These are phyloP conservation scores for Colletotrichum musicola DNA, from an alignment of 2,329 filamentous ascomycete genomes.

Conservation along the genomic window DNA sequence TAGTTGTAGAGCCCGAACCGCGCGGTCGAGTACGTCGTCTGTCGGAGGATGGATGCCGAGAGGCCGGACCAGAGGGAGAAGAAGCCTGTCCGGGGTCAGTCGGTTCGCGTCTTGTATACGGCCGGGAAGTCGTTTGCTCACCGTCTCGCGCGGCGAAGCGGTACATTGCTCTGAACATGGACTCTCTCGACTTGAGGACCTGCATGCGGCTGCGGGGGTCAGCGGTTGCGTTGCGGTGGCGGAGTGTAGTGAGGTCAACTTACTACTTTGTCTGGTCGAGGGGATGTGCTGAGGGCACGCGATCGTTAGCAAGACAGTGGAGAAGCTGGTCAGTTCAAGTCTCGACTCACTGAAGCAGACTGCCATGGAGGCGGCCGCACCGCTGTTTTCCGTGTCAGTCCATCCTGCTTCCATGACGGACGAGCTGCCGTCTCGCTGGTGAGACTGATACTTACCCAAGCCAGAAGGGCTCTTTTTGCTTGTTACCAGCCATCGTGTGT, in stretches of 20 bases:
- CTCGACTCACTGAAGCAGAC: constrained; percentile 57
- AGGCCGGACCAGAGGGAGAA: constrained; percentile 57
- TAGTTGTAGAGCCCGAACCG: constrained; percentile 57
- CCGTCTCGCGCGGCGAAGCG: constrained; percentile 56
- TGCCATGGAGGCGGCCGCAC: constrained; percentile 59
- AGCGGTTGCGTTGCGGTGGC: background rate
- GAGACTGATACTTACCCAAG: constrained; percentile 51
- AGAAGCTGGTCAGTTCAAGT: background rate
- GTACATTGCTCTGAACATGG: constrained; percentile 54
- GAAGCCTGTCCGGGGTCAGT: constrained; percentile 47
- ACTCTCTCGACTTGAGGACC: constrained; percentile 54
- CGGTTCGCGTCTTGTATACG: background rate
- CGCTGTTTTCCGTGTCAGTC: constrained; percentile 45
- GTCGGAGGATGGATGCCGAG: constrained; percentile 58
- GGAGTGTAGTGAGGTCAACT: constrained; percentile 13
- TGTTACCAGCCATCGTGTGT: constrained; percentile 28
- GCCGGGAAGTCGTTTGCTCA: constrained; percentile 29
- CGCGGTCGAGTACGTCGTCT: constrained; percentile 59
- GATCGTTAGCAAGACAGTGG: background rate
- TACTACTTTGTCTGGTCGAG: constrained; percentile 61
- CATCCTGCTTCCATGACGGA: background rate
- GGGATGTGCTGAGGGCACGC: constrained; percentile 51
- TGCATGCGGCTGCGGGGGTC: constrained; percentile 55
- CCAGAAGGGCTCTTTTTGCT: constrained; percentile 58
- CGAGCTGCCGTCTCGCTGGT: fast-evolving